Evolutionary conservation across 306 rosid genomes (phyloP).

Genomic region (Clitoria ternatea): DNA sequence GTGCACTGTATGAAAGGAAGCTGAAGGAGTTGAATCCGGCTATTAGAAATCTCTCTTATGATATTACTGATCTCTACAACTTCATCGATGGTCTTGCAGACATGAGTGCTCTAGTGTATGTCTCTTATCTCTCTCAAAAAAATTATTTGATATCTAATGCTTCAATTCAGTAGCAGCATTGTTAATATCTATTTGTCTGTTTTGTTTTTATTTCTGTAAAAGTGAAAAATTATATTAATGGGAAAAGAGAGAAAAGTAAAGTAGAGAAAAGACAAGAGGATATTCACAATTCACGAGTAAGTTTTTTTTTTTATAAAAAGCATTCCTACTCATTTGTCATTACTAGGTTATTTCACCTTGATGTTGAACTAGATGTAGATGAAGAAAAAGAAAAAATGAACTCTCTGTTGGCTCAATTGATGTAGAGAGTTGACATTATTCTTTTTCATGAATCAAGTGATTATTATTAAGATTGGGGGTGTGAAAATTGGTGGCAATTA

Average conservation of each 20-base stretch:
- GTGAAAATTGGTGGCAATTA: conserved; percentile 3
- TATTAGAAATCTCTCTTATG: conserved; percentile 75
- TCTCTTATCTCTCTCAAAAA: conserved; percentile 32
- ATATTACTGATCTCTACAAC: conserved; percentile 86
- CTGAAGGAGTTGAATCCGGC: conserved; percentile 95
- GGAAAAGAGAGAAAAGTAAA: not conserved
- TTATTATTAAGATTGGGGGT: not conserved
- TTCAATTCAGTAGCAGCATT: not conserved
- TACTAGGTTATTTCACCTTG: no score
- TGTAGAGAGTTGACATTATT: not conserved
- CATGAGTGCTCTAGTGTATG: conserved; percentile 94
- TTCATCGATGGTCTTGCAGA: conserved; percentile 95
- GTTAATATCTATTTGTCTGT: not conserved
- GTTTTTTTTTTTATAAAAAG: not conserved
- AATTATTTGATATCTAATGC: not conserved
- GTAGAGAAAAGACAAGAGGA: not conserved
- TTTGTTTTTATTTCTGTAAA: no score
- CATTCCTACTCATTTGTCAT: no score
- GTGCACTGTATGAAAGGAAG: conserved; percentile 91
- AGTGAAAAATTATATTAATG: no score
- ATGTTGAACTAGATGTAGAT: not conserved
- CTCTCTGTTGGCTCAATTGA: not conserved
- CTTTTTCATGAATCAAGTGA: not conserved
- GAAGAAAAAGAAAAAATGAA: not conserved
- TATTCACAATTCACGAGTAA: not conserved